A percentile compares a stretch with the other conserved stretches of the same genome.
These are phyloP conservation scores for Colletotrichum acutatum DNA, from an alignment of 2,329 filamentous ascomycete species.

Conservation along the genomic window DNA sequence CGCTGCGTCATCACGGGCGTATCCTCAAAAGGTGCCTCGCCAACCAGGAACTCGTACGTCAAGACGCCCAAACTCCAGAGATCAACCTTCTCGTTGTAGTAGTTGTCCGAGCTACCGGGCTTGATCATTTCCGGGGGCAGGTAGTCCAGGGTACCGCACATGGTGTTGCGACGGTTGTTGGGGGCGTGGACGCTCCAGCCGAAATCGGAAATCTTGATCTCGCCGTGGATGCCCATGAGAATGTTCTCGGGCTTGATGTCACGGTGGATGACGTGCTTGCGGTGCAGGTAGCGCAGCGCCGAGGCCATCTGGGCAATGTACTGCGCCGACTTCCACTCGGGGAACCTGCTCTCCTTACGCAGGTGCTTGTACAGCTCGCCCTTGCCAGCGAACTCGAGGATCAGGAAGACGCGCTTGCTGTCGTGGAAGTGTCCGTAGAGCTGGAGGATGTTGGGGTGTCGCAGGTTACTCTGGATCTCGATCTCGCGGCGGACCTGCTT, in stretches of 20 bases:
- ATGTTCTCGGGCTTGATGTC: conserved; percentile 99
- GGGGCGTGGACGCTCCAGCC: conserved; percentile 98
- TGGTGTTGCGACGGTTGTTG: conserved; percentile 91
- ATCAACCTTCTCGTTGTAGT: conserved; percentile 95
- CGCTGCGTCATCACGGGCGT: conserved; percentile 93
- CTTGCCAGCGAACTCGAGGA: conserved; percentile 86
- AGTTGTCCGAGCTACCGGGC: conserved; percentile 83
- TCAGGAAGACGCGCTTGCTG: conserved; percentile 86
- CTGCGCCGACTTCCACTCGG: conserved; percentile 87
- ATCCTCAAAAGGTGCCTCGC: conserved; percentile 97
- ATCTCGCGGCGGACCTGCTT: conserved; percentile 90
- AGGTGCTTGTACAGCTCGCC: conserved; percentile 91
- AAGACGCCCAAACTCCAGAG: conserved; percentile 95
- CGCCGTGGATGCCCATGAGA: conserved; percentile 92
- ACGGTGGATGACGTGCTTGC: conserved; percentile 96
- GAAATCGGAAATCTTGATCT: conserved; percentile 99
- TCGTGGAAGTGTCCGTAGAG: conserved; percentile 92
- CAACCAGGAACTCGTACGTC: conserved; percentile 95
- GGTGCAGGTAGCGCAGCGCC: conserved; percentile 89
- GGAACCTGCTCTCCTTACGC: conserved; percentile 80
- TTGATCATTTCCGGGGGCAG: conserved; percentile 98
- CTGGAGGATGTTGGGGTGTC: conserved; percentile 86
- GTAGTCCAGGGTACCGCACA: conserved; percentile 98
- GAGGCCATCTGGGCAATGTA: conserved; percentile 94
- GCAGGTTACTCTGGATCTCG: conserved; percentile 88